phyloP scores from a whole-genome alignment of 768 basidiomycete genomes.

The Leccinum variicolor region DNA sequence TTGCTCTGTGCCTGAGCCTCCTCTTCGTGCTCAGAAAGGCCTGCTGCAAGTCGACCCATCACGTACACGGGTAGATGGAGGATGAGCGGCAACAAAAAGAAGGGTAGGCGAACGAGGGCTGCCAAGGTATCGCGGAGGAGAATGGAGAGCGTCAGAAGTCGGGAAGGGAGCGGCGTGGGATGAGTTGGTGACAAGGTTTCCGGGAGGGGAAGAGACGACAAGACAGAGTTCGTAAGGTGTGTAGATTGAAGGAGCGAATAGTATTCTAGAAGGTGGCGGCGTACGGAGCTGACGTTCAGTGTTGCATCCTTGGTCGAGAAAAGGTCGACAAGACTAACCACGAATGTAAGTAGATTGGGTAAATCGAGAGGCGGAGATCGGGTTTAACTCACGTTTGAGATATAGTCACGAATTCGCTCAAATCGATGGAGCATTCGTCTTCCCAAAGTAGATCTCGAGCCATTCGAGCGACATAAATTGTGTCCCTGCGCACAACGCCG shows the following conservation, averaged over 20 bases:
- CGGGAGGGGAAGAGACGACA: slow-evolving; percentile 83
- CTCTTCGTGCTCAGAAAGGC: slow-evolving; percentile 79
- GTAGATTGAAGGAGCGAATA: slow-evolving; percentile 82
- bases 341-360: slow-evolving; percentile 23
- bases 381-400: slow-evolving; percentile 78
- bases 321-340: slow-evolving; percentile 78
- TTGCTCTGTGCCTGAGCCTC: slow-evolving; percentile 98
- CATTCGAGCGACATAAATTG: slow-evolving; percentile 87
- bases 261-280: slow-evolving; percentile 76
- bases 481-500: slow-evolving; percentile 60
- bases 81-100: slow-evolving; percentile 84
- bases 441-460: slow-evolving; percentile 93
- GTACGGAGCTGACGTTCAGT: slow-evolving; percentile 57
- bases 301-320: slow-evolving; percentile 69
- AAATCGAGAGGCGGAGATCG: slow-evolving; percentile 20
- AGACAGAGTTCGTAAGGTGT: slow-evolving; percentile 78
- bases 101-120: slow-evolving; percentile 72
- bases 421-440: slow-evolving; percentile 66
- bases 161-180: slow-evolving; percentile 71
- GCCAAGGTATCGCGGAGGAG: slow-evolving; percentile 77
- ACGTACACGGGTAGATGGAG: slow-evolving; percentile 84
- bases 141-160: slow-evolving; percentile 73
- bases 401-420: slow-evolving; percentile 78
- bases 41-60: slow-evolving; percentile 72
- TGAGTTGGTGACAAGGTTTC: slow-evolving; percentile 75